These are phyloP conservation scores for Mrakiaceae sp. DNA, from an alignment of 1,284 basidiomycete species.

Conservation along the genomic window DNA sequence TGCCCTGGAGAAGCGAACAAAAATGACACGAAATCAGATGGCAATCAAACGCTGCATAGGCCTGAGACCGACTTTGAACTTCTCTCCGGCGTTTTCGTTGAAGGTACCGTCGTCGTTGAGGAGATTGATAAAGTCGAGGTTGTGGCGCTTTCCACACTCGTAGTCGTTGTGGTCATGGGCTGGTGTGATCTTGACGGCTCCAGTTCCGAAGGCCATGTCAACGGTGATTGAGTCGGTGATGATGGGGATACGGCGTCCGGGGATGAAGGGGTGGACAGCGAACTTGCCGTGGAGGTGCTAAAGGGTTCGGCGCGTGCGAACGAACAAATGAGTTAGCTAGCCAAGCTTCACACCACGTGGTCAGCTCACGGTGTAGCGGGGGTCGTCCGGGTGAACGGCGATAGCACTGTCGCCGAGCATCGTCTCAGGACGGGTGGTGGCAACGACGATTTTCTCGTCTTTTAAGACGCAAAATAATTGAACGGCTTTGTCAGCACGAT, in stretches of 20 bases:
- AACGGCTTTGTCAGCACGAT: neutral
- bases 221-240: conserved; percentile 74
- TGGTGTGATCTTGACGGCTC: conserved; percentile 99
- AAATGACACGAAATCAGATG: neutral
- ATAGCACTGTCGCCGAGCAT: conserved; percentile 98
- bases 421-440: conserved; percentile 96
- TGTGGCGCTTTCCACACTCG: conserved; percentile 81
- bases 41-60: neutral
- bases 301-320: neutral
- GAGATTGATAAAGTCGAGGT: conserved; percentile 88
- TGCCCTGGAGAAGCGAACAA: conserved; percentile 48
- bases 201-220: conserved; percentile 95
- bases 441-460: conserved; percentile 88
- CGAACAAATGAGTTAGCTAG: neutral
- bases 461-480: neutral
- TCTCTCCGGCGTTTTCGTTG: conserved; percentile 76
- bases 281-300: conserved; percentile 89
- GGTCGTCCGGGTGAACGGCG: conserved; percentile 89
- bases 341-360: neutral
- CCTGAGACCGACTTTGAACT: conserved; percentile 48
- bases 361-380: conserved; percentile 58
- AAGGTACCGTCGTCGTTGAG: conserved; percentile 96
- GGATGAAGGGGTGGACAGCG: conserved; percentile 78
- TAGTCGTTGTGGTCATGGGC: conserved; percentile 98
- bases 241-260: conserved; percentile 72